Conservation (phyloP, 2,329 filamentous ascomycete genomes). For the Pleurostoma richardsiae region DNA sequence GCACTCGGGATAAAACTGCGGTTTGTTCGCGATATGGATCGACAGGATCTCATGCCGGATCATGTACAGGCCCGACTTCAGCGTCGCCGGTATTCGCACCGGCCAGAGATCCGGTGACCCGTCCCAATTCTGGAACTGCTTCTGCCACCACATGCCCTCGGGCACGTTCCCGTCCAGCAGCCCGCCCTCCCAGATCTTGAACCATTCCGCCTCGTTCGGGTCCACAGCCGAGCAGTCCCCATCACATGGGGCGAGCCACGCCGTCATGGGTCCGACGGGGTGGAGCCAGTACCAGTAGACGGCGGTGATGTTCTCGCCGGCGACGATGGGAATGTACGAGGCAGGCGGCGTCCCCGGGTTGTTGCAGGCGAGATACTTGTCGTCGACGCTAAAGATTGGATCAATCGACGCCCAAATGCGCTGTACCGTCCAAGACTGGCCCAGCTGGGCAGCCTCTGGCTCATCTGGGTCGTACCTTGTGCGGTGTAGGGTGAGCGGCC, state of each 20-base stretch:
- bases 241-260: constrained; percentile 28
- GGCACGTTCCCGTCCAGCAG: constrained; percentile 23
- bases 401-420: constrained; percentile 30
- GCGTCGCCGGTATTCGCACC: constrained; percentile 34
- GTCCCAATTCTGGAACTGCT: constrained; percentile 31
- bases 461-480: constrained; percentile 27
- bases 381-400: constrained; percentile 26
- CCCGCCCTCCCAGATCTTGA: constrained; percentile 37
- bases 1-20: constrained; percentile 37
- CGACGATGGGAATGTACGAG: constrained; percentile 28
- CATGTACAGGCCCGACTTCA: constrained; percentile 43
- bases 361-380: constrained; percentile 29
- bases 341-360: constrained; percentile 24
- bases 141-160: constrained; percentile 31
- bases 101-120: constrained; percentile 34
- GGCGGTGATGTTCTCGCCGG: constrained; percentile 28
- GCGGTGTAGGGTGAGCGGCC: constrained; percentile 1
- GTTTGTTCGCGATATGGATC: constrained; percentile 41
- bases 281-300: constrained; percentile 37
- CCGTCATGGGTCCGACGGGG: constrained; percentile 32
- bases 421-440: constrained; percentile 31
- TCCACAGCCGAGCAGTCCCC: constrained; percentile 21
- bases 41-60: constrained; percentile 48
- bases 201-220: constrained; percentile 25
- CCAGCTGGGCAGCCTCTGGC: constrained; percentile 21